Evolutionary conservation across 805 yeast species (phyloP).

Genomic region (Metschnikowia amazonensis): DNA sequence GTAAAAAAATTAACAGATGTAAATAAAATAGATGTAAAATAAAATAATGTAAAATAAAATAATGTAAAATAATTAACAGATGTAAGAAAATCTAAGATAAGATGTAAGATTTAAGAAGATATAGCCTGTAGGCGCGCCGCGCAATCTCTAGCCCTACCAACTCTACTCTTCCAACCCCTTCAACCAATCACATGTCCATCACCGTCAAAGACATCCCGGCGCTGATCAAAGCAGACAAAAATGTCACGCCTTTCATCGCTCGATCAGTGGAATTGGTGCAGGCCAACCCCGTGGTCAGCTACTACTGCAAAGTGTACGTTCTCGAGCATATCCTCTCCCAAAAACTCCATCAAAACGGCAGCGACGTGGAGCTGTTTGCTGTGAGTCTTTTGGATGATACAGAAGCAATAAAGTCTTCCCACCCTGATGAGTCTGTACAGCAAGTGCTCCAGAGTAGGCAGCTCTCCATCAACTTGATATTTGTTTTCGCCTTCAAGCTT

Average conservation of each 20-base stretch:
- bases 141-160: neutral
- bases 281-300: constrained; percentile 65
- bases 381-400: constrained; percentile 63
- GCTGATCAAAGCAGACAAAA: constrained; percentile 28
- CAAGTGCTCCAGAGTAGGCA: constrained; percentile 58
- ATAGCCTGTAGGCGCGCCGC: neutral
- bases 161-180: neutral
- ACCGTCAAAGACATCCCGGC: constrained; percentile 11
- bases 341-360: constrained; percentile 54
- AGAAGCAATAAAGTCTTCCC: constrained; percentile 52
- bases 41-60: too few relatives aligned
- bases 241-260: constrained; percentile 44
- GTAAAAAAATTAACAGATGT: too few relatives aligned
- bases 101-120: neutral
- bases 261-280: constrained; percentile 55
- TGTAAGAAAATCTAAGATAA: too few relatives aligned
- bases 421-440: constrained; percentile 36
- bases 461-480: constrained; percentile 32
- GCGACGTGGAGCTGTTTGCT: constrained; percentile 58
- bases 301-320: constrained; percentile 65
- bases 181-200: neutral
- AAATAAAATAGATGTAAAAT: too few relatives aligned
- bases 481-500: constrained; percentile 52
- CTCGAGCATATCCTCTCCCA: constrained; percentile 65
- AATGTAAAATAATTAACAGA: too few relatives aligned